Evolutionary conservation across 1,284 basidiomycete species (phyloP).

Genomic region (Takashimella koratensis): DNA sequence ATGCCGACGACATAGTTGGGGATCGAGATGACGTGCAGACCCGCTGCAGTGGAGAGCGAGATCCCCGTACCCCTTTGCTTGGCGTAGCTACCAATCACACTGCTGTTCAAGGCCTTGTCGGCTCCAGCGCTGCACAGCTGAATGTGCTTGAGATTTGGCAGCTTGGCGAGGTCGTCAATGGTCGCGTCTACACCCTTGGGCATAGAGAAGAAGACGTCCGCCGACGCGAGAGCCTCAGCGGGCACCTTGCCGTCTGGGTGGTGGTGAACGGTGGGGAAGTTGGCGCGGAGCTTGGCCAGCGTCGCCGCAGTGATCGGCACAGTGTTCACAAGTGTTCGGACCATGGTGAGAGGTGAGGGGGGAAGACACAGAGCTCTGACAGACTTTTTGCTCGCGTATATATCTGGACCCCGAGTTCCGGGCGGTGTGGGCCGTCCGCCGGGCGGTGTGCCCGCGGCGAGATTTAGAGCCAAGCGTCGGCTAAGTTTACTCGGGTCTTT

Average conservation of each 20-base stretch:
- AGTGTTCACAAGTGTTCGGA: too few species aligned
- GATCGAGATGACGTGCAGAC: slow-evolving; percentile 43
- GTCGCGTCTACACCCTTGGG: too few species aligned
- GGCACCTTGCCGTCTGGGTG: slow-evolving; percentile 13
- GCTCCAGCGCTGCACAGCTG: slow-evolving; percentile 39
- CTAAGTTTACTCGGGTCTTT: too few species aligned
- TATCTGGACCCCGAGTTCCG: too few species aligned
- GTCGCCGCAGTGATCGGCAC: slow-evolving; percentile 17
- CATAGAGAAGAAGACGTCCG: slow-evolving; percentile 12
- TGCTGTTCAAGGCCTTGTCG: slow-evolving; percentile 22
- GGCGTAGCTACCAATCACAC: too few species aligned
- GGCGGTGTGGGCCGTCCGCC: too few species aligned
- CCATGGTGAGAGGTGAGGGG: too few species aligned
- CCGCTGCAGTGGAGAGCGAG: slow-evolving; percentile 36
- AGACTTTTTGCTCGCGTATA: too few species aligned
- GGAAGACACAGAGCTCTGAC: too few species aligned
- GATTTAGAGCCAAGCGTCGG: too few species aligned
- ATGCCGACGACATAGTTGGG: slow-evolving; percentile 40
- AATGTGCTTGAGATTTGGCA: slow-evolving; percentile 31
- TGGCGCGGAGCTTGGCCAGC: slow-evolving; percentile 23
- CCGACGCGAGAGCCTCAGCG: neutral
- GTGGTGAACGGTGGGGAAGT: slow-evolving; percentile 37
- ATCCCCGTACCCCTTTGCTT: slow-evolving; percentile 16
- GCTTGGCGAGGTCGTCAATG: slow-evolving; percentile 16
- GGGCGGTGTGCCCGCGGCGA: too few species aligned